Evolutionary conservation across 73 alveolate species (phyloP).

Genomic region (Stentor roeselii): DNA sequence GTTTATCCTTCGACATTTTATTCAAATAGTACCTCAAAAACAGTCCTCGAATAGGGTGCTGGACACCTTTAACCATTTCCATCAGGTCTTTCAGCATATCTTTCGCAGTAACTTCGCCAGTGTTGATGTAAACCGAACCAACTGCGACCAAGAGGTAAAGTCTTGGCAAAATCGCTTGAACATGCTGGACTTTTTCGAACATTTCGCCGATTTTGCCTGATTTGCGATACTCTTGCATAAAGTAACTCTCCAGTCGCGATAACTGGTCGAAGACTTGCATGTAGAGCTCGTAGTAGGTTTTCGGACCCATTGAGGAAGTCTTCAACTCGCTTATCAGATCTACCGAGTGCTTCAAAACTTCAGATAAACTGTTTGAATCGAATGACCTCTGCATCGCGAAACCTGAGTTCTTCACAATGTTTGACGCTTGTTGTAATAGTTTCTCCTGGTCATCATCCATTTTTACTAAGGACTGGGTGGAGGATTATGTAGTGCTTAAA

Average conservation of each 20-base stretch:
- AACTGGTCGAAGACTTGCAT: constrained; percentile 83
- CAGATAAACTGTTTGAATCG: constrained; percentile 78
- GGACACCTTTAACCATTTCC: constrained; percentile 95
- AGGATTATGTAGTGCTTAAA: too few relatives aligned
- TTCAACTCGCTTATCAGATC: constrained; percentile 87
- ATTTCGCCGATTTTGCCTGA: constrained; percentile 94
- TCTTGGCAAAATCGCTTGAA: constrained; percentile 93
- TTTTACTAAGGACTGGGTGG: constrained; percentile 8
- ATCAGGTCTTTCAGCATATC: constrained; percentile 86
- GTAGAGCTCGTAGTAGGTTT: constrained; percentile 81
- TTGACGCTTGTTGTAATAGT: constrained; percentile 80
- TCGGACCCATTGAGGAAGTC: constrained; percentile 86
- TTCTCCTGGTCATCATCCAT: constrained; percentile 93
- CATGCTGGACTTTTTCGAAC: constrained; percentile 96
- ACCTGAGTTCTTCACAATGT: constrained; percentile 85
- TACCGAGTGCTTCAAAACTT: constrained; percentile 89
- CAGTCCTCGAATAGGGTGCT: constrained; percentile 98
- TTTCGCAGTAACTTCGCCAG: constrained; percentile 87
- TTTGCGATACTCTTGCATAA: constrained; percentile 90
- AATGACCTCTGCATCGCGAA: constrained; percentile 84
- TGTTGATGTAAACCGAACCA: constrained; percentile 96
- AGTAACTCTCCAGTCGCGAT: constrained; percentile 78
- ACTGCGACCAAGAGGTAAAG: constrained; percentile 92
- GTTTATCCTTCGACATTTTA: constrained; percentile 95
- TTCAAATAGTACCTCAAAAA: constrained; percentile 91